A percentile compares a stretch with the other conserved stretches of the same genome.
These are phyloP conservation scores for Russula griseocarnosa DNA, from an alignment of 768 basidiomycete genomes.

Conservation along the genomic window DNA sequence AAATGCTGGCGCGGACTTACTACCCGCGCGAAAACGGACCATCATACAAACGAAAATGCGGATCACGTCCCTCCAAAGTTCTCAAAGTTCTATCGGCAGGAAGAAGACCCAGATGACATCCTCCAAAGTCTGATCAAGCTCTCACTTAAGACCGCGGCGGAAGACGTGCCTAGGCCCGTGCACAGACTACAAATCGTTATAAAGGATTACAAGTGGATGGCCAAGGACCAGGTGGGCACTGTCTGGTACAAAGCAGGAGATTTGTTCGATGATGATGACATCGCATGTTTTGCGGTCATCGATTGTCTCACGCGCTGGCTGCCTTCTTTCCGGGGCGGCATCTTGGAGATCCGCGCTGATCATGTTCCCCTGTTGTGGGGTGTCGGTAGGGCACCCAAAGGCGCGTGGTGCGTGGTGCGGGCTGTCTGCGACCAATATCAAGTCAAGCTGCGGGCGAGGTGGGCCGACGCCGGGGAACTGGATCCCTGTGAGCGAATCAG, in stretches of 20 bases:
- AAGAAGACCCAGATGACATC: slow-evolving; percentile 5
- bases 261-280: neutral
- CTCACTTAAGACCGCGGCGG: neutral
- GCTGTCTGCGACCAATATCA: neutral
- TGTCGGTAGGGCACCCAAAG: neutral
- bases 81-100: neutral
- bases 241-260: neutral
- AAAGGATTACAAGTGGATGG: neutral
- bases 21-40: too few relatives aligned
- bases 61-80: neutral
- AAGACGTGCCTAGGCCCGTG: neutral
- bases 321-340: neutral
- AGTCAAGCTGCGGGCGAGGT: slow-evolving; percentile 1
- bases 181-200: neutral
- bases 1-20: slow-evolving; percentile 5
- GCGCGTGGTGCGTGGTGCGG: neutral
- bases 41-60: neutral
- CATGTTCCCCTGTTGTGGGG: slow-evolving; percentile 14
- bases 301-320: slow-evolving; percentile 12
- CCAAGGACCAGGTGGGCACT: neutral
- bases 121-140: neutral
- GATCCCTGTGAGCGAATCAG: too few relatives aligned
- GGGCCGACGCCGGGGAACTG: neutral
- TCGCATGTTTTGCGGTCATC: slow-evolving; percentile 2
- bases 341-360: neutral